A percentile compares a stretch with the other conserved stretches of the same genome.
phyloP scores from a whole-genome alignment of 2,329 filamentous ascomycete genomes.

The Phaeosphaeria sp. region DNA sequence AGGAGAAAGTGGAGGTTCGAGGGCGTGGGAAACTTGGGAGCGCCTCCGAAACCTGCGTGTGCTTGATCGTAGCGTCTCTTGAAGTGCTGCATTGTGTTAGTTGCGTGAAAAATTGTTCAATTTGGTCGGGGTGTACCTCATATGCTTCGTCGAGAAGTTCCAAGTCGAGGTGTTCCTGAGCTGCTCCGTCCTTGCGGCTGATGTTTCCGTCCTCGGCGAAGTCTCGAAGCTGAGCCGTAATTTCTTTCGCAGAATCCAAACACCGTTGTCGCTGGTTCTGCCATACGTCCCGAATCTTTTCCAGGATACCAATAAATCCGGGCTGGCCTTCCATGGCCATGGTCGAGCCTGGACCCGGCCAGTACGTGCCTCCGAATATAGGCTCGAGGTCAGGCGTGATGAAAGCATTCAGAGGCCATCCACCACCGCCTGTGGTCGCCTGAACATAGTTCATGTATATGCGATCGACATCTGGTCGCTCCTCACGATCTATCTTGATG shows the following conservation, averaged over 20 bases:
- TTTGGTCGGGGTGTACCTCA: constrained; percentile 49
- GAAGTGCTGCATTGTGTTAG: constrained; percentile 24
- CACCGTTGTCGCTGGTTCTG: constrained; percentile 82
- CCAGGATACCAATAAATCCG: constrained; percentile 82
- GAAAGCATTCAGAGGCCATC: constrained; percentile 97
- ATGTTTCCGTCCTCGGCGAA: constrained; percentile 89
- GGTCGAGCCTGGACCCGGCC: constrained; percentile 77
- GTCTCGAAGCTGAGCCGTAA: constrained; percentile 78
- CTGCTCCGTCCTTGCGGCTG: constrained; percentile 50
- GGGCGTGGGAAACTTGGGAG: constrained; percentile 90
- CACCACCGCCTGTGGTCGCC: constrained; percentile 85
- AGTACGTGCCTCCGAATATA: constrained; percentile 95
- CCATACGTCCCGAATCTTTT: constrained; percentile 80
- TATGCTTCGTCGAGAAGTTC: constrained; percentile 92
- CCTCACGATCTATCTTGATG: constrained; percentile 90
- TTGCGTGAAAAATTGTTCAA: constrained; percentile 44
- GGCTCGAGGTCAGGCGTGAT: constrained; percentile 91
- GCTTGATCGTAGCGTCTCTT: constrained; percentile 28
- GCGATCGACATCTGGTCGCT: constrained; percentile 89
- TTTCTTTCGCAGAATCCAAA: constrained; percentile 81
- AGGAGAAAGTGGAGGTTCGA: constrained; percentile 84
- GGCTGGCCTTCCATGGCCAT: constrained; percentile 61
- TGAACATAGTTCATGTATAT: constrained; percentile 99
- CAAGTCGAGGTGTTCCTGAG: constrained; percentile 77
- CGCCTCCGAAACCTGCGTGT: constrained; percentile 67